These are phyloP conservation scores for Cystobasidium ongulense DNA, from an alignment of 768 basidiomycete species.

Conservation along the genomic window DNA sequence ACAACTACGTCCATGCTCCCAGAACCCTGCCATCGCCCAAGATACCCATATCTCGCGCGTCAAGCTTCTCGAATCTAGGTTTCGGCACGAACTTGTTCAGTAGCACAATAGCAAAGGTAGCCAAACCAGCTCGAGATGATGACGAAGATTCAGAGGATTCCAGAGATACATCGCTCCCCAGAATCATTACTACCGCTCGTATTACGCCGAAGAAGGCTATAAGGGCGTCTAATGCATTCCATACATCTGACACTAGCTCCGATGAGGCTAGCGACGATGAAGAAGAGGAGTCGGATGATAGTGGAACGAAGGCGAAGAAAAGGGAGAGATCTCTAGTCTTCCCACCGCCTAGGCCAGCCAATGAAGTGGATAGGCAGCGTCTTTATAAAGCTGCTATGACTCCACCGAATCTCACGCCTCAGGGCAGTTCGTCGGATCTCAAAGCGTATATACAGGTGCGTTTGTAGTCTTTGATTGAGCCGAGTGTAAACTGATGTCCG, in stretches of 20 bases:
- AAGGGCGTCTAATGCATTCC: not conserved
- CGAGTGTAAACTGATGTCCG: no score
- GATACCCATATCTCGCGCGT: not conserved
- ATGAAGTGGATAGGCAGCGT: constrained; percentile 1
- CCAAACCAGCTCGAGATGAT: constrained; percentile 16
- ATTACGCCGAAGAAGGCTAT: not conserved
- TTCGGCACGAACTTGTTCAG: constrained; percentile 8
- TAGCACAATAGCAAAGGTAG: not conserved
- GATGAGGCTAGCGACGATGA: not conserved
- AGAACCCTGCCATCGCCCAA: not conserved
- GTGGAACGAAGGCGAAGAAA: not conserved
- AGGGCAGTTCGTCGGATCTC: constrained; percentile 4
- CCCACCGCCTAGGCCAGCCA: constrained; percentile 15
- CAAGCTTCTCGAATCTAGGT: constrained; percentile 5
- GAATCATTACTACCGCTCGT: not conserved
- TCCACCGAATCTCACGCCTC: constrained; percentile 8
- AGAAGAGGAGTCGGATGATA: constrained; percentile 15
- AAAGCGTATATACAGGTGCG: not conserved
- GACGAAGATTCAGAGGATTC: constrained; percentile 3
- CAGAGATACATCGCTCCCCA: not conserved
- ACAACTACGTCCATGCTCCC: not conserved
- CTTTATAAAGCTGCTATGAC: constrained; percentile 17
- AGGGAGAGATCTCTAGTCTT: not conserved
- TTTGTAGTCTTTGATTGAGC: not conserved
- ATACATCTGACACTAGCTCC: not conserved